Base-by-base conservation (phyloP, 202 grass and related monocot genomes). In the Alloteropsis angusta region DNA sequence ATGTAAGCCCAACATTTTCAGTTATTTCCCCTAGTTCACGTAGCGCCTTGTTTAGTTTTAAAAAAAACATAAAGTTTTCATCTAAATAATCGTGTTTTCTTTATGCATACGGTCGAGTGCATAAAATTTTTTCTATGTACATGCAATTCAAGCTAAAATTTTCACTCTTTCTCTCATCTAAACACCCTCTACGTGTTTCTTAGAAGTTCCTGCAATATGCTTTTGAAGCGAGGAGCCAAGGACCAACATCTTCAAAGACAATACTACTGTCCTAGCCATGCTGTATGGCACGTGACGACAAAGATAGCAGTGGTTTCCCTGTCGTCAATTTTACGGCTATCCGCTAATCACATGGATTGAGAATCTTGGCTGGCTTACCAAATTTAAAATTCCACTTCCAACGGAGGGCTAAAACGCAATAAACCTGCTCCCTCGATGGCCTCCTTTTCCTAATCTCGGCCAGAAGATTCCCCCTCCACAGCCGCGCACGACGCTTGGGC, bases 401-500 rank as follows among this genome's bases (percentile, higher is more conserved):
- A 7, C 61, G 37, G 22, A 32, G 17, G 35, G 16, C 45, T 16
- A 44, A 55, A 65, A 65, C 23, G 46, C 32, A 34, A 39, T 50
- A 15, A 22, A 16, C 15, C 35, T 44, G 13, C 39, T 55, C 58
- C 17, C 57, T 58, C 23, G 26, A 49, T 65, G 17, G 56, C 11
- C 63, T 25, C 56, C 57, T n/a, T 30, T 30, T 30, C 17, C 71
- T 83, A 64, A 65, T 84, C 54, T 53, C 70, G 76, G 62, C 34
- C 23, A 68, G 22, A 68, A 56, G 54, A 80, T 84, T 76, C 19
- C 19, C 53, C 52, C 19, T 53, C 42, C 18, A 36, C 63, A 25
- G 16, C 37, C 54, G 30, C 14, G 6, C 42, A 1, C 42, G 72
- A 41, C 41, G 49, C 16, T 57, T 58, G 16, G 28, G 28, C 59